phyloP scores from a whole-genome alignment of 2,329 filamentous ascomycete species.

The Dactylellina drechsleri region DNA sequence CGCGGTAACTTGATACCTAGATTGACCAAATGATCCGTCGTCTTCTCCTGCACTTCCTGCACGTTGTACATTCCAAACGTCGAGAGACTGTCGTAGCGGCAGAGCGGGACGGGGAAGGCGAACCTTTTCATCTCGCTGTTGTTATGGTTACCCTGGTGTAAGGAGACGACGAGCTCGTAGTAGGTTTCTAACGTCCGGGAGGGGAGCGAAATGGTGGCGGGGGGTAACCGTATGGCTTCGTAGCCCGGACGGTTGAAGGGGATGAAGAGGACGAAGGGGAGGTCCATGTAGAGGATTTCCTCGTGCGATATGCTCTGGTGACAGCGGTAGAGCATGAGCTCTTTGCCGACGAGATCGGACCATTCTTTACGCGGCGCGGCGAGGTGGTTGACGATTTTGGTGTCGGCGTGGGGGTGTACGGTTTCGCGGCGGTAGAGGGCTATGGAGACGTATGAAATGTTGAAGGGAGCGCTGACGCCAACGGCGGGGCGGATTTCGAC shows the following conservation, averaged over 20 bases:
- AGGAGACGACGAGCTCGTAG: slow-evolving; percentile 94
- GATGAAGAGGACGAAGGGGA: slow-evolving; percentile 97
- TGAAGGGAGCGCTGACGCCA: slow-evolving; percentile 87
- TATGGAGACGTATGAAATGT: slow-evolving; percentile 92
- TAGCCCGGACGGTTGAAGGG: slow-evolving; percentile 91
- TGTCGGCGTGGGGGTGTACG: slow-evolving; percentile 95
- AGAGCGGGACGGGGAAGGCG: slow-evolving; percentile 86
- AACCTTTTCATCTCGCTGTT: slow-evolving; percentile 88
- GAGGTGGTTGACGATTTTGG: slow-evolving; percentile 88
- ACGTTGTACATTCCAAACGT: slow-evolving; percentile 99
- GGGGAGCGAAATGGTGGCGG: slow-evolving; percentile 87
- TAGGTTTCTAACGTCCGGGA: slow-evolving; percentile 95
- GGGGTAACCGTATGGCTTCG: slow-evolving; percentile 89
- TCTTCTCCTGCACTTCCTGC: slow-evolving; percentile 85
- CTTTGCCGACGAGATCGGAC: slow-evolving; percentile 92
- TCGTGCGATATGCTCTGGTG: slow-evolving; percentile 84
- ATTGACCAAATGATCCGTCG: slow-evolving; percentile 89
- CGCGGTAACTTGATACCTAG: slow-evolving; percentile 90
- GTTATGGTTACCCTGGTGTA: slow-evolving; percentile 81
- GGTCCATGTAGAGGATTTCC: slow-evolving; percentile 91
- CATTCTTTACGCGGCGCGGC: slow-evolving; percentile 90
- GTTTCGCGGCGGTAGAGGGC: slow-evolving; percentile 92
- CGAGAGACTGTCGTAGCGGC: slow-evolving; percentile 93
- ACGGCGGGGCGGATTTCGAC: slow-evolving; percentile 91
- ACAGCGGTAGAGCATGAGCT: slow-evolving; percentile 90